Evolutionary conservation across 75 land plant genomes (phyloP), one percentile per base, ranked within the genome.

Genomic region (Picea glauca): DNA sequence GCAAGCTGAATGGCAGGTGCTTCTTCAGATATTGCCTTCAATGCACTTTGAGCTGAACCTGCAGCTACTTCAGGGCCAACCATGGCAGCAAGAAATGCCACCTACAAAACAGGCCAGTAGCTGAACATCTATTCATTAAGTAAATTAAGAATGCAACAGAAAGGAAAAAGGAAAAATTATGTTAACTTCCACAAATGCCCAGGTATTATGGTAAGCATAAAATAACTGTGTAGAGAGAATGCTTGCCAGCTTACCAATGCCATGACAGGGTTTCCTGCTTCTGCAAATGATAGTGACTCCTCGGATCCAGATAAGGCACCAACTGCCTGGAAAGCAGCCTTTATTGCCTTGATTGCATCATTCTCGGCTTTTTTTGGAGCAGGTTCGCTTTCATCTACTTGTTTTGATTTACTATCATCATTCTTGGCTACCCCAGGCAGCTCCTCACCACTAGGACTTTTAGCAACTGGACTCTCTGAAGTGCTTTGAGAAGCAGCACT

Each of bases 241-340:
- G 7, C 3, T 26, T 54, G 33, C 32, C 63, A 58, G 78, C 86
- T 65, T 87, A 96, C 99, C 92, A 96, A 83, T 72, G 99, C 86
- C 99, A 96, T 96, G 62, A 92, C 99, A 64, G 99, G 99, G 72
- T 96, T 96, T 66, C 92, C 91, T 17, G 92, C 95, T 54, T 94
- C 95, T 77, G 91, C 88, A 85, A 96, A 91, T 32, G 93, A 88
- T 62, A 88, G 63, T 13, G 74, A 62, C 7, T 60, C 79, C 62
- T 76, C 87, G 26, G 84, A 78, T 35, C 77, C 75, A 60, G 79
- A 78, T 60, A 84, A 68, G 32, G 75, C 84, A 58, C 89, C 95
- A 77, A 85, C 90, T 77, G 91, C 85, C 78, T 92, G 77, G 80
- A 90, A 85, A 67, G 96, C 97, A 76, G 87, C 89, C 58, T 79